Conservation (phyloP, 345 rosid genomes). For the Orychophragmus violaceus region DNA sequence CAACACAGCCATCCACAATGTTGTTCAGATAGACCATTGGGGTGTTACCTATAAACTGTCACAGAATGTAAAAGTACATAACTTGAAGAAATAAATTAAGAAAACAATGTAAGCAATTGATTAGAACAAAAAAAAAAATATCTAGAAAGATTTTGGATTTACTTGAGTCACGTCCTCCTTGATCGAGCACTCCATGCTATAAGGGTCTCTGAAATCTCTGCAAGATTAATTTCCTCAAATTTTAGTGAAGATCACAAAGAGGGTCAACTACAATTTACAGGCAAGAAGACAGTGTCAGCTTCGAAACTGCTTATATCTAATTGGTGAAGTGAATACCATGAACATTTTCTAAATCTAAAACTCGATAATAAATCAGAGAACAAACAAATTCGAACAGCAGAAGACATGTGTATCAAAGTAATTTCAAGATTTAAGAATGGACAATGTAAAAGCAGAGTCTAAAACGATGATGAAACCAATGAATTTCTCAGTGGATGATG, state of each 20-base stretch:
- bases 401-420: background rate
- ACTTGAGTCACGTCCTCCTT: conserved; percentile 59
- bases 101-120: background rate
- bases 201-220: background rate
- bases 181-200: conserved; percentile 32
- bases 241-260: conserved; percentile 1
- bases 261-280: background rate
- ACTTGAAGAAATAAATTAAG: background rate
- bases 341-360: background rate
- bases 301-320: background rate
- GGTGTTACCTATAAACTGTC: conserved; percentile 54
- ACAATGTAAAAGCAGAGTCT: background rate
- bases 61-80: background rate
- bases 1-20: conserved; percentile 55
- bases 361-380: background rate
- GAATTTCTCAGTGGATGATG: background rate
- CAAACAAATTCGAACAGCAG: background rate
- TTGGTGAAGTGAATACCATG: background rate
- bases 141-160: background rate
- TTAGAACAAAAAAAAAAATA: background rate
- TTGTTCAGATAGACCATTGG: conserved; percentile 57
- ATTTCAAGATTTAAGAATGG: background rate
- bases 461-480: background rate
- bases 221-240: background rate
- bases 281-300: background rate